Conservation (phyloP, 2,329 filamentous ascomycete genomes). For the Diaporthe ampelina region DNA sequence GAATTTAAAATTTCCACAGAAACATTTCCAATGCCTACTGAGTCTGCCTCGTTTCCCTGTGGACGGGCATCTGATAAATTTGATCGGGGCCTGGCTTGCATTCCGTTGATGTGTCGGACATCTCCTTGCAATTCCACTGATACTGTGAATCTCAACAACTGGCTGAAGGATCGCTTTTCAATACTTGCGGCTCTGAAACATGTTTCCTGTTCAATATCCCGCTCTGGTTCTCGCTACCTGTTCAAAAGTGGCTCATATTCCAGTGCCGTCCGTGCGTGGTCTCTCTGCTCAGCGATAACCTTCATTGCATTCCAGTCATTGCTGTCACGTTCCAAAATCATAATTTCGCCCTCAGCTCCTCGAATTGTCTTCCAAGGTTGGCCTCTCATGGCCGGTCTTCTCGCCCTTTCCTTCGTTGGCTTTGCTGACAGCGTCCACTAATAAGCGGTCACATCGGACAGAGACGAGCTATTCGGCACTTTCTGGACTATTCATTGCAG, state of each 20-base stretch:
- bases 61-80: too few species aligned
- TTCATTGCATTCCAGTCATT: slow-evolving; percentile 37
- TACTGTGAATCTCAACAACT: too few species aligned
- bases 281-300: not conserved
- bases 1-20: not conserved
- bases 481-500: not conserved
- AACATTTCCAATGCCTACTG: not conserved
- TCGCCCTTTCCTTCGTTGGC: slow-evolving; percentile 23
- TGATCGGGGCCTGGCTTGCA: too few species aligned
- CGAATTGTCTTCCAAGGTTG: not conserved
- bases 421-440: not conserved
- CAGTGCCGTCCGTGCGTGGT: too few species aligned
- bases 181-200: too few species aligned
- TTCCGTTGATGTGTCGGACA: not conserved
- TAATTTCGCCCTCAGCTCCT: not conserved
- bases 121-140: too few species aligned
- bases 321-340: slow-evolving; percentile 43
- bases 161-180: too few species aligned
- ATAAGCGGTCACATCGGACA: not conserved
- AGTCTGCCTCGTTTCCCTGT: not conserved
- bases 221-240: too few species aligned
- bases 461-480: slow-evolving; percentile 13
- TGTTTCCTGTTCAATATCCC: too few species aligned
- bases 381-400: slow-evolving; percentile 15
- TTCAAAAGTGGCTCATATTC: too few species aligned